Base-by-base conservation (phyloP, 2,329 filamentous ascomycete species). In the Lizonia empirigonia region DNA sequence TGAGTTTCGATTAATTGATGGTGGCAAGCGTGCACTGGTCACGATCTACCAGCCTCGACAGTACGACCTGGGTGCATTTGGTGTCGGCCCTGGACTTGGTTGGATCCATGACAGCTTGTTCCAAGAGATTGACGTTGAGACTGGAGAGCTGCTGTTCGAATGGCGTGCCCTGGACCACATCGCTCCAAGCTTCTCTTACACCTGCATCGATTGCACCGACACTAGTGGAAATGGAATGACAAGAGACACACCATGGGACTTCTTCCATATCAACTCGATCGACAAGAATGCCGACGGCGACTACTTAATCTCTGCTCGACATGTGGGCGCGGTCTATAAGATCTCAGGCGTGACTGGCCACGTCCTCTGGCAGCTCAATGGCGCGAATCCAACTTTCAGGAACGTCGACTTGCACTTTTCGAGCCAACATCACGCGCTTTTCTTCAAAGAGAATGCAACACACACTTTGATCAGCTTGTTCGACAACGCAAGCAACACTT, bases 341-440 rank as follows among this genome's bases (percentile, higher is more conserved):
- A 59, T 70, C 46, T 62, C 58, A 16, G 63, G 59, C 35, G 44
- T 45, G 3, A 53, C 60, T 32, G 61, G 63, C 2, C 42, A 45
- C 13, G 58, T 68, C n/a, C 65, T 75, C 20, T 68, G 66, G 66
- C 63, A 69, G 26, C 56, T 76, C 7, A 67, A 75, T 53, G 64
- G 65, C 36, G 60, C 56, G 22, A 59, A 50, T 13, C 63, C 60
- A 0, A 54, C 58, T 18, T 68, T 67, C 36, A 29, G 46, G 8
- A 60, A 61, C 44, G 48, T 60, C 7, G 55, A 54, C 2, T 61
- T 68, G 44, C 58, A 58, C 50, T 67, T 65, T 46, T 51, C 48
- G 22, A 51, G 36, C 26, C 81, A 83, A 58, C 81, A 83, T 59
- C 76, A 83, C 53, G 80, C 79, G 0, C 74, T 78, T 19, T 83